Base-by-base conservation (phyloP, 2,329 filamentous ascomycete species). In the Cladophialophora yegresii region DNA sequence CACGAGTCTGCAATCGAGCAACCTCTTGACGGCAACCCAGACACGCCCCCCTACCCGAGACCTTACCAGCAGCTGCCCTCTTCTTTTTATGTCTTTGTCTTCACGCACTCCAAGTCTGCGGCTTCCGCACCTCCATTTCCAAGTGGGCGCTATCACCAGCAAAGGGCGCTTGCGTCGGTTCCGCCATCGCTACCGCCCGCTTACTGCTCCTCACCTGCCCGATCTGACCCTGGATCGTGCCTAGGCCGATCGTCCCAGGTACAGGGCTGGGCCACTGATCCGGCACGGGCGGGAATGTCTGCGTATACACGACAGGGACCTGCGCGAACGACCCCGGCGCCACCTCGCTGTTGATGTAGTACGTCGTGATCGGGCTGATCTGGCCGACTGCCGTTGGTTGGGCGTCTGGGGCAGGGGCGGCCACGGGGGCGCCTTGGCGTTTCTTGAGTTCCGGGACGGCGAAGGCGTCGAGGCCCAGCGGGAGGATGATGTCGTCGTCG, bases 191-290 rank as follows among this genome's bases (percentile, higher is more conserved):
- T 57, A 36, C 33, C 2, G 36, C 63, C 60, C 66, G 61, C 62
- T 71, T 70, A 8, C 63, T 70, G 5, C 63, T 65, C 58, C 66
- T 69, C 2, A 70, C 68, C 16, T 65, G 63, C 7, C 70, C 70
- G 9, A 72, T 57, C 22, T 63, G 57, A 5, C 70, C 70, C 26
- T 49, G 20, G 33, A 72, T 70, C 22, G 72, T 73, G 10, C 76
- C 73, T 22, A 78, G 61, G 7, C 74, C 75, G 51, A 77, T 75
- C 6, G 69, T 63, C 9, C 73, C 74, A 0, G 62, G 62, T 12
- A 65, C 69, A 2, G 74, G 71, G 8, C 65, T 67, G 16, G 73
- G 67, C 73, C 72, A 75, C 58, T 75, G 74, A 58, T 75, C 72
- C 3, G 72, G 70, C 12, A 74, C 66, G 7, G 65, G 62, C 7